phyloP scores from a whole-genome alignment of 1,139 yeast genomes.

The Hansenula lynferdii region DNA sequence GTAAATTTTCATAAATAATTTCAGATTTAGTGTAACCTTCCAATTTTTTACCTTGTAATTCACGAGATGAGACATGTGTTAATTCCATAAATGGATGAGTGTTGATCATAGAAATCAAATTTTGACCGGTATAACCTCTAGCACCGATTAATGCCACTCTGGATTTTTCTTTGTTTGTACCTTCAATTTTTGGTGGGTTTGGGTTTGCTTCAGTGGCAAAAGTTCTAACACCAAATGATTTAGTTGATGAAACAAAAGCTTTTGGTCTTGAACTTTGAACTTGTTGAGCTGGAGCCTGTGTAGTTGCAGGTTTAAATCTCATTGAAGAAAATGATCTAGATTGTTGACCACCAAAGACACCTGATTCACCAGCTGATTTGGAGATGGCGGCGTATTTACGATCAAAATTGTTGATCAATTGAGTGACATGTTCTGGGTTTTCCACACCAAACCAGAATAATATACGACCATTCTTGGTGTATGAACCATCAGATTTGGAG shows the following conservation, averaged over 20 bases:
- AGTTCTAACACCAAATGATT: conserved; percentile 23
- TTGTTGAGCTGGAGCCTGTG: conserved; percentile 4
- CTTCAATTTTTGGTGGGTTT: conserved; percentile 65
- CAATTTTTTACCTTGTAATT: conserved; percentile 80
- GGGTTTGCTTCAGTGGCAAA: conserved; percentile 50
- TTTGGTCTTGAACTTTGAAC: conserved; percentile 12
- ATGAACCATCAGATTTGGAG: conserved; percentile 90
- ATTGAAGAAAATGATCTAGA: conserved; percentile 29
- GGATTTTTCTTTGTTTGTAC: conserved; percentile 54
- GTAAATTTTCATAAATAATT: conserved; percentile 78
- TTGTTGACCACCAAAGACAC: conserved; percentile 37
- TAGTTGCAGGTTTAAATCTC: conserved; percentile 4
- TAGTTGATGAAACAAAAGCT: conserved; percentile 10
- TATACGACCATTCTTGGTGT: conserved; percentile 81
- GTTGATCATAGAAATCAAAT: conserved; percentile 80
- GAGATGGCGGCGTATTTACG: conserved; percentile 25
- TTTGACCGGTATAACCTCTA: conserved; percentile 96
- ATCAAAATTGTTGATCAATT: conserved; percentile 63
- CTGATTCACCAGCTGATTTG: conserved; percentile 27
- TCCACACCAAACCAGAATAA: conserved; percentile 93
- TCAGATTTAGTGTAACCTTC: conserved; percentile 82
- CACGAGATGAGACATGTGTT: conserved; percentile 94
- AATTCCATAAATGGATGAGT: conserved; percentile 83
- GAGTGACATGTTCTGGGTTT: conserved; percentile 56
- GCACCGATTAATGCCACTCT: conserved; percentile 95